phyloP scores from a whole-genome alignment of 78 protist genomes.

The Speleostelium caveatum region DNA sequence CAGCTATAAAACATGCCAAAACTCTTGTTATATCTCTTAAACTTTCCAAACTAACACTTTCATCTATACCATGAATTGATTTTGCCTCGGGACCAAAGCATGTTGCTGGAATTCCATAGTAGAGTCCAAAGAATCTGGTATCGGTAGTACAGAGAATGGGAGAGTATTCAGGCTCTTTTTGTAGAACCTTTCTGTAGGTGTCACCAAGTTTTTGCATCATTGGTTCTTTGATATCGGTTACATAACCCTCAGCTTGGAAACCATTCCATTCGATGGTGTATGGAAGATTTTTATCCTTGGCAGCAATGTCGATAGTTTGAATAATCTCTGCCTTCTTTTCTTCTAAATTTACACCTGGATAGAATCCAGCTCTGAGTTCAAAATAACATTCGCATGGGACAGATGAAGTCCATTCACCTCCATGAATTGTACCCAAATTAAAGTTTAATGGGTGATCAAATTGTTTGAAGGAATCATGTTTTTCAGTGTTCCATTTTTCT shows the following conservation, averaged over 20 bases:
- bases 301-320: slow-evolving; percentile 12
- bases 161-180: slow-evolving; percentile 10
- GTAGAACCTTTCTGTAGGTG: slow-evolving; percentile 15
- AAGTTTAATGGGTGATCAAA: slow-evolving; percentile 58
- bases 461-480: slow-evolving; percentile 38
- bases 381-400: slow-evolving; percentile 73
- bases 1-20: slow-evolving; percentile 68
- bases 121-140: slow-evolving; percentile 53
- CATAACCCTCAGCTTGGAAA: slow-evolving; percentile 76
- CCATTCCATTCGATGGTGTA: slow-evolving; percentile 59
- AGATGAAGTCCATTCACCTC: slow-evolving; percentile 72
- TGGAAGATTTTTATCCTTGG: slow-evolving; percentile 28
- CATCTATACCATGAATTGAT: slow-evolving; percentile 72
- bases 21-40: slow-evolving; percentile 67
- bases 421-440: slow-evolving; percentile 59
- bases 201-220: slow-evolving; percentile 20
- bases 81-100: slow-evolving; percentile 74
- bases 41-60: slow-evolving; percentile 58
- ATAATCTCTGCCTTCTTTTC: neutral
- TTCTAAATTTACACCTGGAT: slow-evolving; percentile 42
- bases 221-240: neutral
- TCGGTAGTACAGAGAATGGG: slow-evolving; percentile 72
- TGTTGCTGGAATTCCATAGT: slow-evolving; percentile 50
- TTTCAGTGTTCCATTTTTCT: slow-evolving; percentile 8
- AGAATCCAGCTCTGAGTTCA: slow-evolving; percentile 71